Base-by-base conservation (phyloP, 2,329 filamentous ascomycete genomes). In the Botryotinia calthae region DNA sequence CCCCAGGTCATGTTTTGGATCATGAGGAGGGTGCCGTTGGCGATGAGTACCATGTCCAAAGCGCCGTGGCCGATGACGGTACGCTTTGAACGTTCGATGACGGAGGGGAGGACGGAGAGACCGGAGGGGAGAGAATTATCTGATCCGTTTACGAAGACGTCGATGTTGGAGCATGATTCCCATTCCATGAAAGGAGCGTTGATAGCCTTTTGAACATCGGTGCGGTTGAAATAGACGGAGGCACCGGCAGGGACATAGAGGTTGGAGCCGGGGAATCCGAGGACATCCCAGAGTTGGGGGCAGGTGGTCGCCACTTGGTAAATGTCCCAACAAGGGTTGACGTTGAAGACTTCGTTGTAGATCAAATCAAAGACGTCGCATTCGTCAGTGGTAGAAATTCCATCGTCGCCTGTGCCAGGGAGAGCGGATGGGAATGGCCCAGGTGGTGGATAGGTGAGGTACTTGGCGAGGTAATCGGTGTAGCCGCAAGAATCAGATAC, bases 251-350 rank as follows among this genome's bases (percentile, higher is more conserved):
- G 91, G 0, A 87, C 78, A 81, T 94, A 95, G 31, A 82, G 80
- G 71, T 89, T 84, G 3, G 86, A 85, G n/a, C 90, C 89, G 72
- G 89, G 84, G 5, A 86, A 85, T 31, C 90, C 89, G 4, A 95
- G 84, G 0, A 91, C 87, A 73, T 94, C 90, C 86, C 88, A 93
- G 2, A 88, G 83, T 4, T 90, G 76, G 0, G 93, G 93, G 79
- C 93, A 96, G 20, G 89, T 91, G 6, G 88, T 89, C 3, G 88
- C 88, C 22, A 95, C 87, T 68, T 92, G 88, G 82, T 95, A 96
- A 18, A 93, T 84, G 80, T 94, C 89, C 82, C 92, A 97, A 84
- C 93, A 96, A 0, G 93, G 93, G 82, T 96, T 96, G 48, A 88
- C 81, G 1, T 83, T 79, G 7, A 84, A 75, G 12, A 86, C 86